Evolutionary conservation across 2,329 filamentous ascomycete genomes (phyloP).

Genomic region (Arthrocladium fulminans): DNA sequence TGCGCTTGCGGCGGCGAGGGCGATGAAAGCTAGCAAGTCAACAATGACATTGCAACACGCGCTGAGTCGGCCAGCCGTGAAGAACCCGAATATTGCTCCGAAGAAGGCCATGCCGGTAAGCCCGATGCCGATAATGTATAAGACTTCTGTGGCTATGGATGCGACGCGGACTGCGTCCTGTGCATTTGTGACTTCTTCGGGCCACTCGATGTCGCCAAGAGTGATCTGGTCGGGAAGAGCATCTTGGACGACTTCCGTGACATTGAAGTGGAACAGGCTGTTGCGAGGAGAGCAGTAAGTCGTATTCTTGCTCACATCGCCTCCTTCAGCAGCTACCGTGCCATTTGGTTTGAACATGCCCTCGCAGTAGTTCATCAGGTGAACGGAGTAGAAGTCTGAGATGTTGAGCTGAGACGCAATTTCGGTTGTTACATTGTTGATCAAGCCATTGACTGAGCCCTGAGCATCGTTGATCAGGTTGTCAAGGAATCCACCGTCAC

Average conservation of each 20-base stretch:
- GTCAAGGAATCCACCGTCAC: constrained; percentile 28
- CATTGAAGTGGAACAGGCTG: constrained; percentile 50
- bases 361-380: constrained; percentile 53
- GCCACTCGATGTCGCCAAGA: constrained; percentile 48
- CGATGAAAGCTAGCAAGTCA: constrained; percentile 40
- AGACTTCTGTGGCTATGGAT: constrained; percentile 46
- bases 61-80: not conserved
- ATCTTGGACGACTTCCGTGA: constrained; percentile 40
- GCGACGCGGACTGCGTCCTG: constrained; percentile 44
- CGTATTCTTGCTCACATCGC: constrained; percentile 42
- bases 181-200: constrained; percentile 45
- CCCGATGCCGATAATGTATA: constrained; percentile 51
- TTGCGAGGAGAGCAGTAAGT: constrained; percentile 47
- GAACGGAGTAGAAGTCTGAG: constrained; percentile 53
- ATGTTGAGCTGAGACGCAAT: constrained; percentile 44
- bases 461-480: constrained; percentile 34
- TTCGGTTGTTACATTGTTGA: constrained; percentile 30
- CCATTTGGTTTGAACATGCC: constrained; percentile 31
- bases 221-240: constrained; percentile 43
- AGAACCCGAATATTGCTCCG: constrained; percentile 34
- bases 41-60: constrained; percentile 4
- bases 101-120: constrained; percentile 42
- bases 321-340: constrained; percentile 15
- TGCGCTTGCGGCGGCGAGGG: constrained; percentile 64
- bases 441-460: constrained; percentile 30